phyloP scores from a whole-genome alignment of 768 basidiomycete species.

The Rhodotorula babjevae region DNA sequence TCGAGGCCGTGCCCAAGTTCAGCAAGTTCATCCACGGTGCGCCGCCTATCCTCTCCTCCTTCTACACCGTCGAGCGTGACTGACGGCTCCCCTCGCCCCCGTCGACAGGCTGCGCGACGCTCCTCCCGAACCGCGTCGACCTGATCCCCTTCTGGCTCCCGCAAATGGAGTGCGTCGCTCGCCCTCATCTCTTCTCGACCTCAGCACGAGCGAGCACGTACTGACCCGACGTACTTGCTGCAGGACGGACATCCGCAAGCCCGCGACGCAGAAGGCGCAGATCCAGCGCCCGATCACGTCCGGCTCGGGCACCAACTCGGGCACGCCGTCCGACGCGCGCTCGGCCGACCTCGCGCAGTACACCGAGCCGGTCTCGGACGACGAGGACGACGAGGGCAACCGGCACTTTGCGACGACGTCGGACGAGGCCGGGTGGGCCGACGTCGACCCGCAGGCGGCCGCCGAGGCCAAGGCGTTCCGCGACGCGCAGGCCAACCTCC shows the following conservation, averaged over 20 bases:
- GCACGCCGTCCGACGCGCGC: constrained; percentile 51
- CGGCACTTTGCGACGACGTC: constrained; percentile 57
- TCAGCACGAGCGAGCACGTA: neutral
- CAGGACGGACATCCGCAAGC: constrained; percentile 80
- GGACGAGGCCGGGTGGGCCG: constrained; percentile 76
- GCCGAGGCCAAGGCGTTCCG: constrained; percentile 81
- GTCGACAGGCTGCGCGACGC: constrained; percentile 71
- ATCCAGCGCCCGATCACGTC: constrained; percentile 44
- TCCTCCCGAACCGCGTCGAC: constrained; percentile 86
- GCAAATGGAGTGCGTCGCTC: constrained; percentile 67
- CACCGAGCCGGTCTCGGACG: constrained; percentile 87
- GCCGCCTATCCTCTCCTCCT: neutral
- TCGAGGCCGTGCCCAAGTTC: constrained; percentile 98
- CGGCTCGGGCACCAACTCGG: constrained; percentile 45
- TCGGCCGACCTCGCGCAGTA: constrained; percentile 51
- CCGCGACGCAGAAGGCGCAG: constrained; percentile 61
- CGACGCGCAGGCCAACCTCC: constrained; percentile 57
- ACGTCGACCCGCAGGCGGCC: constrained; percentile 61
- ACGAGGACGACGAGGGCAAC: constrained; percentile 76
- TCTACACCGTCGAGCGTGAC: constrained; percentile 56
- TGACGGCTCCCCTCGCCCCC: constrained; percentile 53
- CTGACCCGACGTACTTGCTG: neutral
- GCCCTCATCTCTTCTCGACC: rapidly evolving
- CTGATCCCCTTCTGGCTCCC: constrained; percentile 98
- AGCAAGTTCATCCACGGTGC: constrained; percentile 52